Base-by-base conservation (phyloP, 805 yeast genomes). In the Nakazawaea ambrosiae region DNA sequence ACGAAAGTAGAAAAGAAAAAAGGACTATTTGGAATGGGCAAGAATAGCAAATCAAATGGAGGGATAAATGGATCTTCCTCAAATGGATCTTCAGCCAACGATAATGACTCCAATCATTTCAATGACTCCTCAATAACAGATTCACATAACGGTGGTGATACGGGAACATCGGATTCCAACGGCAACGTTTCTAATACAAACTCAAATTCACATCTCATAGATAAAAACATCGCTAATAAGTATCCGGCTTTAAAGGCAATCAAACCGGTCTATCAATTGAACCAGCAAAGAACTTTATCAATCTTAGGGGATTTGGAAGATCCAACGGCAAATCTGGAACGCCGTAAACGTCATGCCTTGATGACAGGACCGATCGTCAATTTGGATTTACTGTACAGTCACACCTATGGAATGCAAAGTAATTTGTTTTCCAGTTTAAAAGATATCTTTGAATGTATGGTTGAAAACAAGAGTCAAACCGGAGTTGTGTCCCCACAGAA, bases 401-500 rank as follows among this genome's bases (percentile, higher is more conserved):
- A 61, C 17, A 66, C 70, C 9, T 78, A 80, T 51, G 67, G 60
- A 20, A 58, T 70, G 63, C 55, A 61, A 10, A 68, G 71, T 46
- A 58, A 71, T 15, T 55, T 83, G 28, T 79, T 72, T 45, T 68
- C 81, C 1, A 75, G 92, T 0, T 61, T 90, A 41, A 86, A 85
- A 51, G 98, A 92, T 55, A 62, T 87, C 10, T 90, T 85, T 55
- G 96, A 88, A 54, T 63, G 82, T 41, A 82, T 90, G 70, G 67
- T 75, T 5, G 96, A 87, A 56, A 75, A 79, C 53, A 61, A 63
- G 36, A 68, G 81, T 4, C 65, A 70, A 16, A 77, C 73, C 2
- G 97, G 97, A 4, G 85, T 92, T 2, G 89, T 87, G 0, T 83
- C 95, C 1, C 96, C 97, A 0, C 63, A 68, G 20, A 70, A 74